These are phyloP conservation scores for Colletotrichum sp. DNA, from an alignment of 2,329 filamentous ascomycete genomes.

Conservation along the genomic window DNA sequence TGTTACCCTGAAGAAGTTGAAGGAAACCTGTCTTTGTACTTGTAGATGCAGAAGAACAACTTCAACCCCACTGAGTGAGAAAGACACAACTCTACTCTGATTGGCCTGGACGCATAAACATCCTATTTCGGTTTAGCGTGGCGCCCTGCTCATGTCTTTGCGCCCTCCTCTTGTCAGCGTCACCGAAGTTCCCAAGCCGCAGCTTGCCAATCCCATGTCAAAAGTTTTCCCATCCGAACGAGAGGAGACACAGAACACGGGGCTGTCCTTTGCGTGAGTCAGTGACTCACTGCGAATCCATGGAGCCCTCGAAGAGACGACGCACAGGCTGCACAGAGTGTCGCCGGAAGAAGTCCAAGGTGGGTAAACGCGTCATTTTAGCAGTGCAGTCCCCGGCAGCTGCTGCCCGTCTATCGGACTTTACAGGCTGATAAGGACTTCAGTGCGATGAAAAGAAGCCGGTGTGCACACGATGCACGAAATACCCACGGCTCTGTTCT, in stretches of 20 bases:
- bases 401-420: background rate
- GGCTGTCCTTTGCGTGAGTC: background rate
- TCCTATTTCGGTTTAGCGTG: background rate
- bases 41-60: background rate
- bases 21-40: background rate
- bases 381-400: background rate
- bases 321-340: background rate
- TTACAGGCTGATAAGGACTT: background rate
- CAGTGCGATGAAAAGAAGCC: background rate
- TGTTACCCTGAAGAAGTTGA: background rate
- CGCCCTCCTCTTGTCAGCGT: background rate
- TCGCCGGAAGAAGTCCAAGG: background rate
- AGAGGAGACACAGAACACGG: background rate
- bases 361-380: background rate
- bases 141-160: background rate
- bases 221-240: background rate
- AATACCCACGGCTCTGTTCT: background rate
- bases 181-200: background rate
- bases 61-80: background rate
- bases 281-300: background rate
- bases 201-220: background rate
- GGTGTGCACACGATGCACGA: background rate
- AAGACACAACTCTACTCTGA: background rate
- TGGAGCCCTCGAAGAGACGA: background rate
- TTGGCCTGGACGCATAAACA: background rate